Evolutionary conservation across 2,329 filamentous ascomycete species (phyloP).

Genomic region (Beauveria caledonica): DNA sequence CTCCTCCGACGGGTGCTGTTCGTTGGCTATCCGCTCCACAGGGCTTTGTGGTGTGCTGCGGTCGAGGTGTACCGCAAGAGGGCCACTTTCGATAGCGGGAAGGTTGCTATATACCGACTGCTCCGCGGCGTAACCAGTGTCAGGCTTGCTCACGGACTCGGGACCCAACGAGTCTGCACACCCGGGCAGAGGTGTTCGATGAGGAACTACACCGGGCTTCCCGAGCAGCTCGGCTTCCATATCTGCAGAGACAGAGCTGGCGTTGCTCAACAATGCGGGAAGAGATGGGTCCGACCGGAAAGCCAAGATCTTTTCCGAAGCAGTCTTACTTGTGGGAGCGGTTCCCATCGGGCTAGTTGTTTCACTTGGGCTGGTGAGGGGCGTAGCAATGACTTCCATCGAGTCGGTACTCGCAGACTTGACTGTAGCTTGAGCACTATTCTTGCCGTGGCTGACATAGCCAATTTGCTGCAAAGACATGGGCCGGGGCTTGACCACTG

Average conservation of each 20-base stretch:
- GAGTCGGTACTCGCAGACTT: conserved; percentile 47
- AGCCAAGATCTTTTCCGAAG: conserved; percentile 38
- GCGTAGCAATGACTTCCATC: conserved; percentile 38
- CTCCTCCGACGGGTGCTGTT: conserved; percentile 20
- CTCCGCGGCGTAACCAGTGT: conserved; percentile 37
- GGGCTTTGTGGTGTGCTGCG: conserved; percentile 12
- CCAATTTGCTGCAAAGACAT: conserved; percentile 5
- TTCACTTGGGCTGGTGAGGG: conserved; percentile 48
- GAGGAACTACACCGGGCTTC: conserved; percentile 37
- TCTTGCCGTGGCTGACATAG: background rate
- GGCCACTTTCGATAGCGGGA: conserved; percentile 25
- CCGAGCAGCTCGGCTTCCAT: conserved; percentile 52
- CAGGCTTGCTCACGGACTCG: conserved; percentile 41
- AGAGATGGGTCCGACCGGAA: conserved; percentile 58
- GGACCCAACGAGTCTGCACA: conserved; percentile 48
- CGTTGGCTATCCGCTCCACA: conserved; percentile 1
- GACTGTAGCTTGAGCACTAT: conserved; percentile 24
- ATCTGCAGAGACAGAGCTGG: conserved; percentile 56
- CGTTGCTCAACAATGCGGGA: conserved; percentile 54
- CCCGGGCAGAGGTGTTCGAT: conserved; percentile 36
- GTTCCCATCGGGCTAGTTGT: conserved; percentile 40
- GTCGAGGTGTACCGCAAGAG: conserved; percentile 23
- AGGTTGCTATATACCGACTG: conserved; percentile 29
- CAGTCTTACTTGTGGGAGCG: conserved; percentile 30
- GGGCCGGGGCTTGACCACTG: background rate